Evolutionary conservation across 179 eudicot species (phyloP).

Genomic region (Beta corolliflora): DNA sequence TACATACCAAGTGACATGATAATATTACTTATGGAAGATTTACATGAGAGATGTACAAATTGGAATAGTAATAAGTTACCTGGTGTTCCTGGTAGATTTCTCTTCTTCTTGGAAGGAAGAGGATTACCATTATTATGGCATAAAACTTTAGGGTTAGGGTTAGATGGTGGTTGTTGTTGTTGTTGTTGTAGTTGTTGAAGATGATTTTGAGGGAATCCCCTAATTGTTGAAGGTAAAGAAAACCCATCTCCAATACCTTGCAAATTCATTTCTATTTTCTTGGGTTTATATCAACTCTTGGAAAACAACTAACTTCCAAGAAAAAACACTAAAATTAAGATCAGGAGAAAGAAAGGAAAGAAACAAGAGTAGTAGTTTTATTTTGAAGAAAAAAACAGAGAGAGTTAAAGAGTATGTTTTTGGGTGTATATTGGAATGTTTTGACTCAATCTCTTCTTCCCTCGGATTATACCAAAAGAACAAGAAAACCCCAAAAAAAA

Average conservation of each 20-base stretch:
- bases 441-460: slow-evolving; percentile 22
- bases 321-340: slow-evolving; percentile 22
- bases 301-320: slow-evolving; percentile 43
- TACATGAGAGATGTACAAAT: not conserved
- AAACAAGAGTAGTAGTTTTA: slow-evolving; percentile 23
- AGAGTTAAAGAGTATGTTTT: slow-evolving; percentile 14
- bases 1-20: too few relatives aligned
- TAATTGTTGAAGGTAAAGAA: slow-evolving; percentile 50
- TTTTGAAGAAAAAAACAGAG: slow-evolving; percentile 49
- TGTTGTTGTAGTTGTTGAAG: slow-evolving; percentile 19
- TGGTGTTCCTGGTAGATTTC: slow-evolving; percentile 94
- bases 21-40: not conserved
- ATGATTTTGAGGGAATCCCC: slow-evolving; percentile 34
- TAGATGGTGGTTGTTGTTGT: slow-evolving; percentile 36
- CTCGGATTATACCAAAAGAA: slow-evolving; percentile 53
- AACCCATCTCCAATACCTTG: slow-evolving; percentile 47
- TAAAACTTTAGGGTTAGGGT: slow-evolving; percentile 50
- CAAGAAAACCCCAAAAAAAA: slow-evolving; percentile 30
- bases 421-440: slow-evolving; percentile 43
- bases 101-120: slow-evolving; percentile 57
- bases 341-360: slow-evolving; percentile 37
- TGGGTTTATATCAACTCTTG: slow-evolving; percentile 21
- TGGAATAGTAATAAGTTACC: slow-evolving; percentile 40
- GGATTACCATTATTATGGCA: slow-evolving; percentile 6
- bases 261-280: slow-evolving; percentile 42